A percentile compares a stretch with the other conserved stretches of the same genome.
phyloP scores from a whole-genome alignment of 257 asterid genomes.

The Galeopsis tetrahit region DNA sequence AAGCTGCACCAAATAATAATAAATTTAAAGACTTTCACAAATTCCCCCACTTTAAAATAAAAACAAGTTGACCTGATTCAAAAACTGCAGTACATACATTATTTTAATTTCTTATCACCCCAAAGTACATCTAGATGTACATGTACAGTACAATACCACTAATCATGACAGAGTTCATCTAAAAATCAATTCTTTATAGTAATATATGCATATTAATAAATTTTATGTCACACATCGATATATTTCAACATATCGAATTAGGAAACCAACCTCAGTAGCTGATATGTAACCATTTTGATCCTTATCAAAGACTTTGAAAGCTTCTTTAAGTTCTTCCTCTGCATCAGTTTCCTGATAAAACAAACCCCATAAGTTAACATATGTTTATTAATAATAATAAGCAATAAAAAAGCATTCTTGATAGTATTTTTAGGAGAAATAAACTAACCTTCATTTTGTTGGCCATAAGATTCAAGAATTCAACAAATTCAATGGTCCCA shows the following conservation, averaged over 20 bases:
- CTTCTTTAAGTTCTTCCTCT: slow-evolving; percentile 54
- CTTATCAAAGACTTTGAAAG: slow-evolving; percentile 55
- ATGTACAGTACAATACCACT: background rate
- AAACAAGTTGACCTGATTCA: slow-evolving; percentile 23
- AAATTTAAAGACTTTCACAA: background rate
- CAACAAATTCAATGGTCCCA: slow-evolving; percentile 54
- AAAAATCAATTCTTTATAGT: background rate
- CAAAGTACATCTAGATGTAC: slow-evolving; percentile 22
- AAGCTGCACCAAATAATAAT: slow-evolving; percentile 39
- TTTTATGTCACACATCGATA: no score
- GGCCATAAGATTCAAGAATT: slow-evolving; percentile 56
- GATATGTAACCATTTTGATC: slow-evolving; percentile 56
- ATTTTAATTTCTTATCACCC: slow-evolving; percentile 18
- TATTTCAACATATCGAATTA: no score
- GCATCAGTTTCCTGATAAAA: slow-evolving; percentile 47
- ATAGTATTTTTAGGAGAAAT: no score
- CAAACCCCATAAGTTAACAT: background rate
- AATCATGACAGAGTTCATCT: slow-evolving; percentile 4
- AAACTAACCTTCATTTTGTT: slow-evolving; percentile 54
- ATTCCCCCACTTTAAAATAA: background rate
- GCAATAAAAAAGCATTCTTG: no score
- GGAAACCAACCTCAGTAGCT: slow-evolving; percentile 52
- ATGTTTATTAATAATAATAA: background rate
- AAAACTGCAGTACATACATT: slow-evolving; percentile 10
- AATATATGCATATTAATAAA: background rate